Conservation (phyloP, 1,284 basidiomycete genomes). For the Meira nashicola region DNA sequence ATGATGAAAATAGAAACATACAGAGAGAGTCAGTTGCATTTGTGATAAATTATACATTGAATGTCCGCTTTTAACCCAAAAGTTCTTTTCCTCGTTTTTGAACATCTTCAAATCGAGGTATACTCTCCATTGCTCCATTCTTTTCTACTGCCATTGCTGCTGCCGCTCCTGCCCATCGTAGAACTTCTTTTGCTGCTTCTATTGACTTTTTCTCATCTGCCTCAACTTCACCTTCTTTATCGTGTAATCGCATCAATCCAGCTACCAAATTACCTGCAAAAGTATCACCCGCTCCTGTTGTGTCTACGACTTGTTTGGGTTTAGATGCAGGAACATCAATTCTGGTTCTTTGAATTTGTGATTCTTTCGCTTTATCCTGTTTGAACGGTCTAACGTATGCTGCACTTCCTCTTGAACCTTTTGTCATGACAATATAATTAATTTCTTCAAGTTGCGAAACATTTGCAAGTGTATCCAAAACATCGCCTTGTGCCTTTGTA, state of each 20-base stretch:
- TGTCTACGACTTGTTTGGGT: constrained; percentile 39
- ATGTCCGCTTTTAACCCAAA: too few species aligned
- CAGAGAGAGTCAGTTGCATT: too few species aligned
- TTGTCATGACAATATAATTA: constrained; percentile 46
- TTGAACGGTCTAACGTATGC: constrained; percentile 26
- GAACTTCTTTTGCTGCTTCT: constrained; percentile 18
- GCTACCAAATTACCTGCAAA: constrained; percentile 46
- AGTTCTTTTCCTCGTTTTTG: constrained; percentile 6
- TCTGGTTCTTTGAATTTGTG: constrained; percentile 13
- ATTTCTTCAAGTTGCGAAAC: constrained; percentile 21
- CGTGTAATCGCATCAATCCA: constrained; percentile 9
- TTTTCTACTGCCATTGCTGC: constrained; percentile 46
- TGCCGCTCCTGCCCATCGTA: constrained; percentile 33
- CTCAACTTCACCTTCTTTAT: constrained; percentile 3
- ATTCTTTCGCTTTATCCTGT: background rate
- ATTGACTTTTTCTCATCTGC: constrained; percentile 7
- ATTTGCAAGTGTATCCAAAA: constrained; percentile 25
- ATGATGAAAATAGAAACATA: too few species aligned
- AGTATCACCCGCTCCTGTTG: constrained; percentile 51
- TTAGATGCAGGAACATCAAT: constrained; percentile 30
- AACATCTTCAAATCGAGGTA: constrained; percentile 35
- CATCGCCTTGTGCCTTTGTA: constrained; percentile 8
- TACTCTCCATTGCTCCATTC: constrained; percentile 49
- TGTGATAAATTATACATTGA: too few species aligned
- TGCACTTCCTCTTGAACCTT: constrained; percentile 35